phyloP scores from a whole-genome alignment of 139 green algal genomes.

The Micractinium sp. region DNA sequence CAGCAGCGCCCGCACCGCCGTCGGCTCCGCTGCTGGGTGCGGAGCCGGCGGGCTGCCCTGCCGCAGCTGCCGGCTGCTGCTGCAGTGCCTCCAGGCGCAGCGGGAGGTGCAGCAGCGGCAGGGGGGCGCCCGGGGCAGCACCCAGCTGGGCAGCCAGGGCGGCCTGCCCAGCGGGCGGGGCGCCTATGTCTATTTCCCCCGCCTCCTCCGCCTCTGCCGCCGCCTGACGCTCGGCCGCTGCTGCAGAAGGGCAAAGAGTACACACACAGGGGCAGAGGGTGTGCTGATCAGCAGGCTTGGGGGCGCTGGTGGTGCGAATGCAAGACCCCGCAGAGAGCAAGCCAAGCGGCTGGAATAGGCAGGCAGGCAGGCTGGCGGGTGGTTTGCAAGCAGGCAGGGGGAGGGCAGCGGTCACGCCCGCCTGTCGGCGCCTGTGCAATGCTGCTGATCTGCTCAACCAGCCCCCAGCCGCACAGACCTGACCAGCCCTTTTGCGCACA shows the following conservation, averaged over 20 bases:
- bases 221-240: not conserved
- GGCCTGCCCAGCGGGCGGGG: slow-evolving; percentile 14
- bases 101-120: slow-evolving; percentile 21
- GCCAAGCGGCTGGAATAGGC: no score
- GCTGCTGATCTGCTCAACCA: no score
- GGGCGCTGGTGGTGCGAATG: not conserved
- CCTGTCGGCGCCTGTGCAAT: no score
- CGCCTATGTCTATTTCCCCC: slow-evolving; percentile 36
- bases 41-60: no score
- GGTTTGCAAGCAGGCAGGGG: no score
- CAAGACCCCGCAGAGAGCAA: not conserved
- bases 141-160: not conserved
- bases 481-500: no score
- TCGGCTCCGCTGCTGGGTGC: no score
- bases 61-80: not conserved
- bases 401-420: no score
- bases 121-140: not conserved
- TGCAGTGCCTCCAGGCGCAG: not conserved
- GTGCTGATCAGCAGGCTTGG: not conserved
- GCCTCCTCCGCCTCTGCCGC: slow-evolving; percentile 10
- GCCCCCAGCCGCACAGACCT: no score
- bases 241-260: not conserved
- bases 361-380: no score
- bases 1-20: not conserved
- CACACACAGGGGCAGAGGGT: not conserved